A percentile compares a stretch with the other conserved stretches of the same genome.
phyloP scores from a whole-genome alignment of 1,139 yeast species.

The Candida tropicalis region DNA sequence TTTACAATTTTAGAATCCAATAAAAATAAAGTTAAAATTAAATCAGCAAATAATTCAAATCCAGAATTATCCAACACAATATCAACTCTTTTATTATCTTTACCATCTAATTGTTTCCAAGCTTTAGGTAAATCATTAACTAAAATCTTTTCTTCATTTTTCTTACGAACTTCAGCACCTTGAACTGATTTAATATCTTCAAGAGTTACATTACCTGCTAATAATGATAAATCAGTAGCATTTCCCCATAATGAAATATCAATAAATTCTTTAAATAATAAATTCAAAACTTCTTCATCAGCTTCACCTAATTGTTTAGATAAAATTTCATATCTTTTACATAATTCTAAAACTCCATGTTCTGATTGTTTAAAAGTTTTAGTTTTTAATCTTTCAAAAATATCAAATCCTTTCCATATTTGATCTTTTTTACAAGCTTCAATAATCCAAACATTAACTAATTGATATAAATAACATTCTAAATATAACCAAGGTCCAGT shows the following conservation, averaged over 20 bases:
- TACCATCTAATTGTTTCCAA: conserved; percentile 49
- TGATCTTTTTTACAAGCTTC: conserved; percentile 22
- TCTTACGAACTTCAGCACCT: conserved; percentile 84
- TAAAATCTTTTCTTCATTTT: conserved; percentile 80
- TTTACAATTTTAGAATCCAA: conserved; percentile 68
- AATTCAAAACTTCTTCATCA: conserved; percentile 50
- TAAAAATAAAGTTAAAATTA: conserved; percentile 71
- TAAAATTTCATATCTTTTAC: conserved; percentile 57
- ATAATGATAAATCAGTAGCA: conserved; percentile 89
- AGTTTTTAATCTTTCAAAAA: conserved; percentile 70
- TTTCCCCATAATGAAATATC: conserved; percentile 97
- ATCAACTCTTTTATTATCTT: conserved; percentile 57
- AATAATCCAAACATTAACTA: conserved; percentile 51
- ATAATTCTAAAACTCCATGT: conserved; percentile 80
- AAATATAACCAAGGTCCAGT: conserved; percentile 92
- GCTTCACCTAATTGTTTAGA: conserved; percentile 33
- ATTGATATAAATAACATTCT: conserved; percentile 83
- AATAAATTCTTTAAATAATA: conserved; percentile 74
- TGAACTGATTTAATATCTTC: conserved; percentile 91
- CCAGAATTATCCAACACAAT: conserved; percentile 94
- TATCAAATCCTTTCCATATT: conserved; percentile 65
- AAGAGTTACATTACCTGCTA: conserved; percentile 75
- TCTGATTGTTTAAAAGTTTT: conserved; percentile 75
- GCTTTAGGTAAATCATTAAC: conserved; percentile 73
- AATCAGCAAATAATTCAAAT: conserved; percentile 89